A percentile compares a stretch with the other conserved stretches of the same genome.
phyloP scores from a whole-genome alignment of 495 filamentous ascomycete genomes.

The Aspergillus ellipticus region DNA sequence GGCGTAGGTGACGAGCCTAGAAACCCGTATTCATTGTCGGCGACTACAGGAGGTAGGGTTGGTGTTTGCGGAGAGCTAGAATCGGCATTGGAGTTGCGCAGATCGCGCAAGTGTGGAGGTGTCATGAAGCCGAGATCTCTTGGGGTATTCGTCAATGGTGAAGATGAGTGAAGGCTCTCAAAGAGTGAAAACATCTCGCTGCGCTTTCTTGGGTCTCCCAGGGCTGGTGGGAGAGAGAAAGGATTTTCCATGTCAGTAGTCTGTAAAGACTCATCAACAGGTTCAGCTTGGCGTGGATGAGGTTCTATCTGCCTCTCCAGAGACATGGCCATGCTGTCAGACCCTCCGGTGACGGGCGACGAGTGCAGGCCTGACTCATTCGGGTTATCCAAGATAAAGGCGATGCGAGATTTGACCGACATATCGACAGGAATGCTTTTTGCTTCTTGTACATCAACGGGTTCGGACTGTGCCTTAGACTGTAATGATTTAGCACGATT shows the following conservation, averaged over 20 bases:
- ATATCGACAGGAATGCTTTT: conserved; percentile 4
- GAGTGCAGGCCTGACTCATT: conserved; percentile 20
- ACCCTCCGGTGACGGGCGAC: conserved; percentile 21
- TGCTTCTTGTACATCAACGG: conserved; percentile 10
- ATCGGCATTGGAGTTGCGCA: conserved; percentile 18
- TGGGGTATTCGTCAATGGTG: conserved; percentile 33
- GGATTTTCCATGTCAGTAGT: neutral
- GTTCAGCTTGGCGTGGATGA: conserved; percentile 10
- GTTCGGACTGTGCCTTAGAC: neutral
- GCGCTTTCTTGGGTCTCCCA: conserved; percentile 50
- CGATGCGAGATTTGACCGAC: conserved; percentile 14
- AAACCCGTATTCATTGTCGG: conserved; percentile 54
- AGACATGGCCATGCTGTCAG: conserved; percentile 5
- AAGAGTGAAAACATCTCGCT: conserved; percentile 65
- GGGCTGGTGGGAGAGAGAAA: neutral
- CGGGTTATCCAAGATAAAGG: conserved; percentile 16
- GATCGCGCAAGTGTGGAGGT: conserved; percentile 27
- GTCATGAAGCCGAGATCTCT: conserved; percentile 36
- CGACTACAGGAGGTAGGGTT: conserved; percentile 36
- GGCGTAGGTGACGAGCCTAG: conserved; percentile 84
- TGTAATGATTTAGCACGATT: neutral
- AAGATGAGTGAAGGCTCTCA: conserved; percentile 62
- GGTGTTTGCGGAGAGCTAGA: conserved; percentile 45
- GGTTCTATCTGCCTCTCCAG: conserved; percentile 13
- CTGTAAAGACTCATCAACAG: conserved; percentile 1